Conservation (phyloP, 2,329 filamentous ascomycete species). For the Aureobasidium sp. region DNA sequence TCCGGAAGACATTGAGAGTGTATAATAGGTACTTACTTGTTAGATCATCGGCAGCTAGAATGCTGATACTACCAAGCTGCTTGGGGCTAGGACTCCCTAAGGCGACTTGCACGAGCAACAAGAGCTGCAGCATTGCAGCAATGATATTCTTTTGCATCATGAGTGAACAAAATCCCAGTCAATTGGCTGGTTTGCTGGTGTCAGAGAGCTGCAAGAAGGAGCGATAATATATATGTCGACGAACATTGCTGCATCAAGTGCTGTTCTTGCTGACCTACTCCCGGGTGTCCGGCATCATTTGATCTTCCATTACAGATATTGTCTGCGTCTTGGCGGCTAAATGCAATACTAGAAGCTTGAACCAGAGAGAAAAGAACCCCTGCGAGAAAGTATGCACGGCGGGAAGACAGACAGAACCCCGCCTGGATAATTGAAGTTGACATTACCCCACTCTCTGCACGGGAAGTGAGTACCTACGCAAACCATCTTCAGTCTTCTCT, state of each 20-base stretch:
- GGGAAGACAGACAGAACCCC: neutral
- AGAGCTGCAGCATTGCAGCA: neutral
- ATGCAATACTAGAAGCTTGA: too few species aligned
- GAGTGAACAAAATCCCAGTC: too few species aligned
- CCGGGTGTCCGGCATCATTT: slow-evolving; percentile 4
- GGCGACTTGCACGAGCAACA: neutral
- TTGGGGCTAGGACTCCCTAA: neutral
- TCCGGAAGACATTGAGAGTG: neutral
- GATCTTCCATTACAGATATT: neutral
- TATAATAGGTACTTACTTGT: neutral
- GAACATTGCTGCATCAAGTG: too few species aligned
- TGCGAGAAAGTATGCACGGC: too few species aligned
- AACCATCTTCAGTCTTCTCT: neutral
- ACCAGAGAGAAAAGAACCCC: neutral
- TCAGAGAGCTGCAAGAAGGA: too few species aligned
- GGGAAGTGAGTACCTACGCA: neutral
- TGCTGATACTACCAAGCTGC: neutral
- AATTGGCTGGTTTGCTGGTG: too few species aligned
- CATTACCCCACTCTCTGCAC: neutral
- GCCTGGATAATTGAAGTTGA: neutral
- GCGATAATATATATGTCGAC: too few species aligned
- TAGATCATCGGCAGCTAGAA: neutral
- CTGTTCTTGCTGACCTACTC: neutral
- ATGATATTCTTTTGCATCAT: neutral
- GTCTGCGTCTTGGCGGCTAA: slow-evolving; percentile 3